Base-by-base conservation (phyloP, 768 basidiomycete species). In the Mycena chlorophos region DNA sequence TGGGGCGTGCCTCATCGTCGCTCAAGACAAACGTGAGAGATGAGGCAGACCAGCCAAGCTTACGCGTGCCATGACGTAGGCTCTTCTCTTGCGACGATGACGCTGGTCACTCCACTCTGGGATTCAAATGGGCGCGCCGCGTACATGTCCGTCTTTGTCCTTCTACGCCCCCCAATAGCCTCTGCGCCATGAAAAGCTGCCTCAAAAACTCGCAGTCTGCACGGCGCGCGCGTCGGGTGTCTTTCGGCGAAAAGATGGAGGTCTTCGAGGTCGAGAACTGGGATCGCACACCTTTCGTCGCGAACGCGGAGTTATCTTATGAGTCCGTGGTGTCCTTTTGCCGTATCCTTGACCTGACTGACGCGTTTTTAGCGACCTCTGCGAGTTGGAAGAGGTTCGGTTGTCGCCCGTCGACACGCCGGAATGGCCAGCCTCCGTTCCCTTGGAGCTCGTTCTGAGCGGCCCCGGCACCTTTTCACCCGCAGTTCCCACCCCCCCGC, bases 101-200 rank as follows among this genome's bases (percentile, higher is more conserved):
- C n/a, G n/a, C n/a, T n/a, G n/a, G n/a, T n/a, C n/a, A n/a, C n/a
- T n/a, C n/a, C n/a, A n/a, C n/a, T n/a, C n/a, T n/a, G n/a, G n/a
- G n/a, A n/a, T n/a, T n/a, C n/a, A n/a, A n/a, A n/a, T n/a, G n/a
- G n/a, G n/a, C n/a, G n/a, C n/a, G n/a, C n/a, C n/a, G n/a, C n/a
- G n/a, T n/a, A n/a, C n/a, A n/a, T n/a, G n/a, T n/a, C n/a, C n/a
- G n/a, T n/a, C n/a, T n/a, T n/a, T n/a, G n/a, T n/a, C n/a, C n/a
- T n/a, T n/a, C n/a, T n/a, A n/a, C n/a, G n/a, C n/a, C n/a, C n/a
- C n/a, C n/a, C n/a, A n/a, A n/a, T n/a, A n/a, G n/a, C n/a, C n/a
- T n/a, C n/a, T n/a, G 45, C 26, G 6, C 45, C 14, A 46, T 46
- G 45, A 46, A 46, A 28, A 46, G 45, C 45, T 46, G 45, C 26